These are phyloP conservation scores for Echria macrotheca DNA, from an alignment of 495 filamentous ascomycete species.

Conservation along the genomic window DNA sequence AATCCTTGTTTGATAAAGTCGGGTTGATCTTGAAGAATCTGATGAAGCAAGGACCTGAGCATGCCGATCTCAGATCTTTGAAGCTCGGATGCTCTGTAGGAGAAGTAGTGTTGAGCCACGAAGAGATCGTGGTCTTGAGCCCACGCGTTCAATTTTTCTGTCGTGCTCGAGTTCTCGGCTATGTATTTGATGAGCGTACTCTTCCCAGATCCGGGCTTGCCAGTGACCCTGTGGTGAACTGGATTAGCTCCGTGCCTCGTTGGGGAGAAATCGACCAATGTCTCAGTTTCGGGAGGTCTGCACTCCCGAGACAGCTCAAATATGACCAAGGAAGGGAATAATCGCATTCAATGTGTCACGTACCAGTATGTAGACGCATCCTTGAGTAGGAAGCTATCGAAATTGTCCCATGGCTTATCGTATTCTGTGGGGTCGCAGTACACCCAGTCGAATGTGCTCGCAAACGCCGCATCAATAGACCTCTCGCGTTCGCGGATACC, in stretches of 20 bases:
- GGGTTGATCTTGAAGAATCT: background rate
- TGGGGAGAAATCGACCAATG: too few species aligned
- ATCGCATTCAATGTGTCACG: too few species aligned
- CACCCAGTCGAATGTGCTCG: background rate
- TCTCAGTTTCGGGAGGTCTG: too few species aligned
- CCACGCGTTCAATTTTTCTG: background rate
- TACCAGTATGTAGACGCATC: constrained; percentile 1
- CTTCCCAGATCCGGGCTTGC: constrained; percentile 8
- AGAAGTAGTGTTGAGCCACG: constrained; percentile 4
- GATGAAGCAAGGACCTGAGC: constrained; percentile 5
- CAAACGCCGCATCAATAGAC: background rate
- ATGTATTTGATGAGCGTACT: constrained; percentile 8
- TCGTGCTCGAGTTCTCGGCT: background rate
- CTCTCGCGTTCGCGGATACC: background rate
- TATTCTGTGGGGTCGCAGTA: background rate
- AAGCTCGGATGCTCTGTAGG: constrained; percentile 1
- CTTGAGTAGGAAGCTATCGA: background rate
- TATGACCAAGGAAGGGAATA: too few species aligned
- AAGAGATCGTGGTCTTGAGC: background rate
- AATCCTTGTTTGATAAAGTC: background rate
- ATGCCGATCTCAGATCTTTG: constrained; percentile 7
- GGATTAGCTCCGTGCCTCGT: too few species aligned
- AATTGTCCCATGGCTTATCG: constrained; percentile 7
- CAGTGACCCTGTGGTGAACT: too few species aligned
- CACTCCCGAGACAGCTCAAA: too few species aligned